phyloP scores from a whole-genome alignment of 2,329 filamentous ascomycete genomes.

The Arthroderma uncinatum region DNA sequence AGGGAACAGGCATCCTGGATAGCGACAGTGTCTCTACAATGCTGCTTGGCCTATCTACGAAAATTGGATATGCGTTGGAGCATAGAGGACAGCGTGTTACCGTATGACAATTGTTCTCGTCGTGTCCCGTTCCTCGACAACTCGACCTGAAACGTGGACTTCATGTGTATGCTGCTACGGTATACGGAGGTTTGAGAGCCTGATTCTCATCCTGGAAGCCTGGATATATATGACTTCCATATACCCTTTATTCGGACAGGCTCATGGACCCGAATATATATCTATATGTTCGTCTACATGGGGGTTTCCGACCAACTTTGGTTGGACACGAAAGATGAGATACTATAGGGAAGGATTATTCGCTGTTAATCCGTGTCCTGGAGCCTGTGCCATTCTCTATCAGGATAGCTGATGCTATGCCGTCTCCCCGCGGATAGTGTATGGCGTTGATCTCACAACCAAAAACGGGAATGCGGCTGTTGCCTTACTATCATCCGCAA shows the following conservation, averaged over 20 bases:
- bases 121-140: background rate
- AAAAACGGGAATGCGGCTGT: background rate
- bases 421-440: background rate
- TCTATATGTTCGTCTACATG: no score
- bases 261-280: background rate
- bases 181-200: background rate
- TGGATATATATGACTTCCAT: background rate
- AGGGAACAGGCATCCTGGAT: background rate
- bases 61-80: background rate
- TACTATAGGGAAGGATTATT: background rate
- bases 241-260: background rate
- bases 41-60: background rate
- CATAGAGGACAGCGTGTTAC: background rate
- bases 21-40: background rate
- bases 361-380: background rate
- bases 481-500: background rate
- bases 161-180: background rate
- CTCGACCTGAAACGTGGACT: background rate
- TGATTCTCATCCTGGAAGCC: background rate
- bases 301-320: no score
- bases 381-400: background rate
- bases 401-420: background rate
- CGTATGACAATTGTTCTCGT: slow-evolving; percentile 3
- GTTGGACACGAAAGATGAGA: background rate
- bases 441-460: background rate